Evolutionary conservation across 1,284 basidiomycete species (phyloP).

Genomic region (Cystobasidium pallidum): DNA sequence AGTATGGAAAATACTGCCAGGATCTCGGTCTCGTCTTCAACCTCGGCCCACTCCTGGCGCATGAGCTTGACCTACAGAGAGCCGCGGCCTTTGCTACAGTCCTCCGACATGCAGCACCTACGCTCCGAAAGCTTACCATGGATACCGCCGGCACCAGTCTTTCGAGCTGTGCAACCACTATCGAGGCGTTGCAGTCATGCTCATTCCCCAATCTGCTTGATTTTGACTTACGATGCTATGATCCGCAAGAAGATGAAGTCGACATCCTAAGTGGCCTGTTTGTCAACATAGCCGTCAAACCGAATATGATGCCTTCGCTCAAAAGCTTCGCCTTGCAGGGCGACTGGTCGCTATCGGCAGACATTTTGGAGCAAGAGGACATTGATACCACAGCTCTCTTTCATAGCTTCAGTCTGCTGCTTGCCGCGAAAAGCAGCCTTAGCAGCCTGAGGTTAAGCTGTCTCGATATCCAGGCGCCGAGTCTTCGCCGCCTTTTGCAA

Average conservation of each 20-base stretch:
- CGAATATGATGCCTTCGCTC: not conserved
- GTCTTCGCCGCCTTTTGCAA: constrained; percentile 1
- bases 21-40: constrained; percentile 23
- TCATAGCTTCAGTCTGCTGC: not conserved
- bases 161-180: not conserved
- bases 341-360: not conserved
- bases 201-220: not conserved
- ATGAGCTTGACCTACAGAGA: not conserved
- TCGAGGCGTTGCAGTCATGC: constrained; percentile 7
- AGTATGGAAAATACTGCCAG: constrained; percentile 18
- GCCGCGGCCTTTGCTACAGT: not conserved
- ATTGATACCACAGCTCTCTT: not conserved
- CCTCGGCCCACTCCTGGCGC: constrained; percentile 9
- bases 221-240: constrained; percentile 3
- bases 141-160: constrained; percentile 17
- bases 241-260: constrained; percentile 14
- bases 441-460: not conserved
- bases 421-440: not conserved
- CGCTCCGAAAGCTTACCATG: not conserved
- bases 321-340: constrained; percentile 6
- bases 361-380: not conserved
- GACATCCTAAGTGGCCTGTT: not conserved
- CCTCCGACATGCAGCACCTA: not conserved
- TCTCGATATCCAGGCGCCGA: not conserved
- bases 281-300: not conserved